phyloP scores from a whole-genome alignment of 495 filamentous ascomycete genomes.

The Terfezia claveryi region DNA sequence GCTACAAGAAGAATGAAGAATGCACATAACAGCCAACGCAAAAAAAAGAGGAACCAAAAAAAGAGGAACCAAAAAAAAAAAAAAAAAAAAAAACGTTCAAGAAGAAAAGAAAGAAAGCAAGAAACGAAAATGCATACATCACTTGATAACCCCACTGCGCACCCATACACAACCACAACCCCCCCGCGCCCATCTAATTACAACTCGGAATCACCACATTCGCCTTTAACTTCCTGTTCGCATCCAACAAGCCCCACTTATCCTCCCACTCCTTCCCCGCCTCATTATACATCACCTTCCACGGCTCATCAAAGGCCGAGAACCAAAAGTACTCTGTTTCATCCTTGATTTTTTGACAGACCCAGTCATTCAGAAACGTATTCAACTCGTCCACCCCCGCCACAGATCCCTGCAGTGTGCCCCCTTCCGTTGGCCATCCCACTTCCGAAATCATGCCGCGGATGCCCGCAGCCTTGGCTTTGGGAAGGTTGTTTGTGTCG shows the following conservation, averaged over 20 bases:
- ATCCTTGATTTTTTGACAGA: constrained; percentile 58
- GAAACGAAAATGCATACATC: too few relatives aligned
- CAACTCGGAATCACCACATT: constrained; percentile 80
- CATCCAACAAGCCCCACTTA: constrained; percentile 86
- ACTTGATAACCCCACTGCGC: too few relatives aligned
- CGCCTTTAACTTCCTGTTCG: constrained; percentile 60
- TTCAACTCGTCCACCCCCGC: constrained; percentile 75
- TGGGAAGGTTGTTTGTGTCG: constrained; percentile 36
- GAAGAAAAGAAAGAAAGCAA: too few relatives aligned
- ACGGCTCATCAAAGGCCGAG: constrained; percentile 85
- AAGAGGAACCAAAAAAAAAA: too few relatives aligned
- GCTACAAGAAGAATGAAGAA: too few relatives aligned
- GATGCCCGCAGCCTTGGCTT: constrained; percentile 32
- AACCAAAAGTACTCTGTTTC: constrained; percentile 94
- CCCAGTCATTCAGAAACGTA: constrained; percentile 60
- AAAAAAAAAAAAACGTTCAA: too few relatives aligned
- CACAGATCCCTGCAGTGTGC: constrained; percentile 36
- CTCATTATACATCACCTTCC: constrained; percentile 59
- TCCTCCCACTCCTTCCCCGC: constrained; percentile 57
- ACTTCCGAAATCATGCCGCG: constrained; percentile 67
- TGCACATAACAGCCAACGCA: too few relatives aligned
- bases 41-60: too few relatives aligned
- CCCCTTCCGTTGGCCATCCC: constrained; percentile 77
- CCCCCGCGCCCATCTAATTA: background rate
- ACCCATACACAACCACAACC: too few relatives aligned